A percentile compares a stretch with the other conserved stretches of the same genome.
Evolutionary conservation across 2,329 filamentous ascomycete genomes (phyloP).

Genomic region (Botrytis cinerea): DNA sequence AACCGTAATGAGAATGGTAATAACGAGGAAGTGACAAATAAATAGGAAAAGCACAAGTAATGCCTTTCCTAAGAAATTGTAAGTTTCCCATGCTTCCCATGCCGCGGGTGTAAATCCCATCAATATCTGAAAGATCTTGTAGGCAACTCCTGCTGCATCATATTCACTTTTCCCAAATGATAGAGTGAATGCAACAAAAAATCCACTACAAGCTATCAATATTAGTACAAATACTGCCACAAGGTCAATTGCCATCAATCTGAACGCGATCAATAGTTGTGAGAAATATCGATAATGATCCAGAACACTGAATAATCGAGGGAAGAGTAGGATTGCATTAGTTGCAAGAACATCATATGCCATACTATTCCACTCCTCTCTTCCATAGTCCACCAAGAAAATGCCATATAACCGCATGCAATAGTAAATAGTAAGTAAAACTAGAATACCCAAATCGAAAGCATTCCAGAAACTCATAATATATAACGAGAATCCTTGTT

Average conservation of each 20-base stretch:
- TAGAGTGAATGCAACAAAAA: conserved; percentile 91
- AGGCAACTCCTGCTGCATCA: conserved; percentile 74
- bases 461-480: conserved; percentile 98
- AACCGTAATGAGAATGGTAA: conserved; percentile 95
- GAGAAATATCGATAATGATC: conserved; percentile 97
- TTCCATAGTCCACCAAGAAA: conserved; percentile 71
- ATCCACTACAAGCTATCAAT: conserved; percentile 85
- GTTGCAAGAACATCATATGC: conserved; percentile 94
- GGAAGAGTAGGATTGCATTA: conserved; percentile 85
- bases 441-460: conserved; percentile 86
- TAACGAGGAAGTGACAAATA: conserved; percentile 92
- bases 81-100: conserved; percentile 79
- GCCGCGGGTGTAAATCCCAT: conserved; percentile 96
- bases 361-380: conserved; percentile 72
- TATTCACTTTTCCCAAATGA: conserved; percentile 71
- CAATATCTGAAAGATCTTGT: conserved; percentile 87
- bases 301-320: conserved; percentile 86
- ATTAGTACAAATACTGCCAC: conserved; percentile 83
- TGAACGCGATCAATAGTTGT: conserved; percentile 88
- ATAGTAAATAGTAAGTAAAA: conserved; percentile 86
- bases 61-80: conserved; percentile 75
- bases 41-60: conserved; percentile 83
- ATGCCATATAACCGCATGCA: conserved; percentile 86
- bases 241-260: conserved; percentile 89
- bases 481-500: conserved; percentile 94